These are phyloP conservation scores for Corniculantispora saksenae DNA, from an alignment of 2,329 filamentous ascomycete species.

Conservation along the genomic window DNA sequence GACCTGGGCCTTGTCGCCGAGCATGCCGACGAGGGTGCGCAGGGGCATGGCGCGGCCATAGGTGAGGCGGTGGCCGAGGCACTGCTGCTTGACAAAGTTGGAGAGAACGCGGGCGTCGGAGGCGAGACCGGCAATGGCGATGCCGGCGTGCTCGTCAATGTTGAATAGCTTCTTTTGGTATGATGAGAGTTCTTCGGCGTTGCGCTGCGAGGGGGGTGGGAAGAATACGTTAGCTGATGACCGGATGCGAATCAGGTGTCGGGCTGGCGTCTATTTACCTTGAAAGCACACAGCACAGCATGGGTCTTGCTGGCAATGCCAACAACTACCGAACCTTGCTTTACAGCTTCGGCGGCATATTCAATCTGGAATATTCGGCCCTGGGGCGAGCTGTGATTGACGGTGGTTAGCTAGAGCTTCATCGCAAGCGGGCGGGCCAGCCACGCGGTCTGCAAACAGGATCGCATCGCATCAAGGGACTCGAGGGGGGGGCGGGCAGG, in stretches of 20 bases:
- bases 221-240: background rate
- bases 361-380: conserved; percentile 99
- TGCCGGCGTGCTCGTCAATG: conserved; percentile 91
- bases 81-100: conserved; percentile 99
- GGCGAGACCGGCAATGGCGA: conserved; percentile 94
- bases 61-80: conserved; percentile 89
- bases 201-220: conserved; percentile 62
- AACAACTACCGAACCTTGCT: conserved; percentile 97
- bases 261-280: conserved; percentile 60
- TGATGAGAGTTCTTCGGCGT: conserved; percentile 97
- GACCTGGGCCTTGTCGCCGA: conserved; percentile 93
- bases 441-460: conserved; percentile 6
- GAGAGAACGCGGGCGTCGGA: conserved; percentile 98
- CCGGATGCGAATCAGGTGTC: background rate
- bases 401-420: conserved; percentile 28
- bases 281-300: conserved; percentile 91
- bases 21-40: conserved; percentile 84
- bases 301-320: conserved; percentile 98
- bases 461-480: conserved; percentile 18
- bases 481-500: conserved; percentile 29
- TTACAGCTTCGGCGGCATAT: conserved; percentile 97
- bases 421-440: conserved; percentile 22
- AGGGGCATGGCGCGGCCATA: conserved; percentile 93
- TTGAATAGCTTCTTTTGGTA: conserved; percentile 99
- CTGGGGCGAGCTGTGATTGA: conserved; percentile 78